Percentiles rank a stretch among this genome's conserved stretches.
These are phyloP conservation scores for Salix koriyanagi DNA, from an alignment of 345 rosid species.

Conservation along the genomic window DNA sequence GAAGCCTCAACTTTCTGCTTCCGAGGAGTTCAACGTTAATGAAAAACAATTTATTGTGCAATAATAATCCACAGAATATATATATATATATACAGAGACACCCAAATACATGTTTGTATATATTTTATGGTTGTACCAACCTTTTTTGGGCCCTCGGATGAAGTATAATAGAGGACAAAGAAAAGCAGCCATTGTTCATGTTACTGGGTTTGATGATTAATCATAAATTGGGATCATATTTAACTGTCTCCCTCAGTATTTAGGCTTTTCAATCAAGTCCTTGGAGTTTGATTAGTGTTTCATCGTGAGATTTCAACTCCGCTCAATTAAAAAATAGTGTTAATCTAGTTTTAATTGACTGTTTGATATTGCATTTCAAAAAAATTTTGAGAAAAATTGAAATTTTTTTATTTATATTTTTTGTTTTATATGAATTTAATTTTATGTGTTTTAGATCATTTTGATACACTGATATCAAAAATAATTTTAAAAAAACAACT, in stretches of 20 bases:
- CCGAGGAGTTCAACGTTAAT: slow-evolving; percentile 2
- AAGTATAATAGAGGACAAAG: not conserved
- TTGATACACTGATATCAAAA: no score
- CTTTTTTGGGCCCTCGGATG: not conserved
- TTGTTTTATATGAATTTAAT: no score
- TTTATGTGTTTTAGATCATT: no score
- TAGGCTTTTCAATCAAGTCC: not conserved
- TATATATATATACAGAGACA: no score
- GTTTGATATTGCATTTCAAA: no score
- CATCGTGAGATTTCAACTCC: not conserved
- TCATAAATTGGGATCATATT: not conserved
- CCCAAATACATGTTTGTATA: not conserved
- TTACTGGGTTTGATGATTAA: not conserved
- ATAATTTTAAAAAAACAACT: no score
- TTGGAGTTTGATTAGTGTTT: not conserved
- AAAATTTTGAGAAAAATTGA: no score
- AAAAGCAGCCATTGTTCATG: not conserved
- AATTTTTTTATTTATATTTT: no score
- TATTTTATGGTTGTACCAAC: not conserved
- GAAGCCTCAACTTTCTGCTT: slow-evolving; percentile 15
- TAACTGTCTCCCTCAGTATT: not conserved
- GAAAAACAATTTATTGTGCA: not conserved
- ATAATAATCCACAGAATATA: not conserved
- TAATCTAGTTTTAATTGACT: no score
- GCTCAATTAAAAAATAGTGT: no score